Base-by-base conservation (phyloP, 805 yeast species). In the Candida coleopterorum region DNA sequence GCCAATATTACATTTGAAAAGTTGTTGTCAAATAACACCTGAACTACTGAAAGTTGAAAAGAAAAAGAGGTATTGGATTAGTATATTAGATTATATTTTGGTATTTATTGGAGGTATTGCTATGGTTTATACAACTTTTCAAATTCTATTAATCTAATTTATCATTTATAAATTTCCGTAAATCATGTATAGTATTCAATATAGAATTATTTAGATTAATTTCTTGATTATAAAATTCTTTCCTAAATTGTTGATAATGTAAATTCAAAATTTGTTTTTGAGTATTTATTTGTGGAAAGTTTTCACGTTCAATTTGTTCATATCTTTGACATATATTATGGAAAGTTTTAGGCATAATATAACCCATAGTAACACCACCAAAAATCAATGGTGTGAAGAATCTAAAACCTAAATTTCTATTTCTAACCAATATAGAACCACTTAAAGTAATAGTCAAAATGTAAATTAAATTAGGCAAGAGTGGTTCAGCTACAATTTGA, bases 41-140 rank as follows among this genome's bases (percentile, higher is more conserved):
- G 48, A 45, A 1, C 34, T 50, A 14, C 26, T 30, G 10, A 27
- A 38, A 7, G 23, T 30, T 3, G 58, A 53, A 34, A 49, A 41
- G 9, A 64, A 68, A 9, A 49, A 59, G 20, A 53, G 68, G 10
- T 58, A 49, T 28, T 52, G 49, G 39, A 58, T 68, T 53, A 70
- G 72, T 22, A 21, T 48, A 1, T 45, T 74, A 8, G 85, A 84
- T 50, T 58, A 68, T 23, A 29, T 63, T 2, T 56, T 84, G 45
- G 68, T 77, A 2, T 22, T 65, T 0, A 55, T 81, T 41, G 94
- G 94, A 2, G 71, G 66, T 1, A 46, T 69, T 10, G 78, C 85
- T 4, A 74, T 83, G 79, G 48, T 70, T 1, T 85, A 82, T 54
- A 84, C 89, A 1, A 76, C 88, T 0, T 75, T 69, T 39, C 81